Evolutionary conservation across 2,329 filamentous ascomycete species (phyloP), one percentile per base, ranked within the genome.

Genomic region (Ophiostoma tasmaniense): DNA sequence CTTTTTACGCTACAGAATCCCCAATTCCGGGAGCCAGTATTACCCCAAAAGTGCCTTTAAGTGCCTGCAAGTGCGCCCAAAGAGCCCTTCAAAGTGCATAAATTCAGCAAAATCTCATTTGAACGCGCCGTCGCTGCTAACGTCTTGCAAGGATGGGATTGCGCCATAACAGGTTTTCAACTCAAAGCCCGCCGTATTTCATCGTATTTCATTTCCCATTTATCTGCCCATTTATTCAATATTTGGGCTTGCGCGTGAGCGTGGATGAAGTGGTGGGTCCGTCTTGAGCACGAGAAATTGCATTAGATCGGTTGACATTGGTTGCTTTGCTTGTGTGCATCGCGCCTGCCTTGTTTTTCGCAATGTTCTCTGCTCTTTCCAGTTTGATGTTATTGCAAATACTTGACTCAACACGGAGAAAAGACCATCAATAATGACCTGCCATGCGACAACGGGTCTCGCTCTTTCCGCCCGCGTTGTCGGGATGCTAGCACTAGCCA

Each of bases 121-220:
- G 28, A 13, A 55, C 37, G 64, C 64, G 50, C 66, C 25, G 50
- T 55, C 35, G 25, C 35, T 39, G 62, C 69, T 17, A 68, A 70
- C 69, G 69, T 59, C 69, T 70, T 68, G n/a, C 52, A 62, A 10
- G 64, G 55, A 13, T 68, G n/a, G 17, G 11, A 68, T 68, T 66
- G 55, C 69, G 69, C 66, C 65, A 70, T 68, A 66, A 22, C 62
- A 64, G 50, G 45, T 50, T 67, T 67, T 70, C 14, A 8, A n/a
- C 6, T 22, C 7, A 64, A n/a, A 25, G 62, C 33, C 22, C 10
- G 3, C 2, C 25, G n/a, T 55, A 35, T 50, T 33, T 14, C 8
- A 10, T 25, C n/a, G n/a, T 22, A 55, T 55, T 17, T n/a, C 11
- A 42, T n/a, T 45, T 20, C 17, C 17, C 14, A 7, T n/a, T 7